Evolutionary conservation across 768 basidiomycete genomes (phyloP), one percentile per base, ranked within the genome.

Genomic region (Pisolithus albus): DNA sequence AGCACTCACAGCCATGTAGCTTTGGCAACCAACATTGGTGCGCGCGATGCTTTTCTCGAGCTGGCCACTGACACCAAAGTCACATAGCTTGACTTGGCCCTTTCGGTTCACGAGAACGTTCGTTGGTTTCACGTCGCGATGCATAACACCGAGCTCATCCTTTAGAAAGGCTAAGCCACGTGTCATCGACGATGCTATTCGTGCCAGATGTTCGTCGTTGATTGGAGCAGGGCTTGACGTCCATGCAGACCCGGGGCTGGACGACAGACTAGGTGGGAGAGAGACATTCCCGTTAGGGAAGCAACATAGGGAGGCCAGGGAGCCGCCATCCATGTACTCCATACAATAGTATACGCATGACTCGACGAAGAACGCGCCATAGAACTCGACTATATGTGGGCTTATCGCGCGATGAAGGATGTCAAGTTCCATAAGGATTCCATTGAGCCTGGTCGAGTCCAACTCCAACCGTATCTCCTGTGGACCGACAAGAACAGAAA

Each of bases 291-390:
- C 66, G 19, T 67, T 69, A 36, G 45, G 82, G 80, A 54, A 84
- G 80, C 71, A 71, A 30, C 61, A 75, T 68, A 56, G 76, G 70
- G 24, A 98, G 66, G 97, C 96, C 44, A 99, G 78, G 38, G 85
- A 88, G n/a, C 94, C 93, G 10, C 93, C 94, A 65, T 99, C 95
- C 96, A 99, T 99, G 71, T 86, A 91, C 74, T 99, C 96, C 94
- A 98, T 98, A 70, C 94, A 98, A 68, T 96, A 97, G 71, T 99
- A 97, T 21, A 99, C 96, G 67, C 95, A 99, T n/a, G 91, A 91
- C 65, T 99, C 96, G 69, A 96, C 93, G 70, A 96, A 97, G 75
- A 99, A 99, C 4, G 96, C 96, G 41, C 96, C 96, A 65, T 95
- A 98, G 61, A 99, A 99, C 55, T 98, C 96, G 61, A 99, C 91